Conservation (phyloP, 352 stramenopile species). For the Phytophthora vignae region DNA sequence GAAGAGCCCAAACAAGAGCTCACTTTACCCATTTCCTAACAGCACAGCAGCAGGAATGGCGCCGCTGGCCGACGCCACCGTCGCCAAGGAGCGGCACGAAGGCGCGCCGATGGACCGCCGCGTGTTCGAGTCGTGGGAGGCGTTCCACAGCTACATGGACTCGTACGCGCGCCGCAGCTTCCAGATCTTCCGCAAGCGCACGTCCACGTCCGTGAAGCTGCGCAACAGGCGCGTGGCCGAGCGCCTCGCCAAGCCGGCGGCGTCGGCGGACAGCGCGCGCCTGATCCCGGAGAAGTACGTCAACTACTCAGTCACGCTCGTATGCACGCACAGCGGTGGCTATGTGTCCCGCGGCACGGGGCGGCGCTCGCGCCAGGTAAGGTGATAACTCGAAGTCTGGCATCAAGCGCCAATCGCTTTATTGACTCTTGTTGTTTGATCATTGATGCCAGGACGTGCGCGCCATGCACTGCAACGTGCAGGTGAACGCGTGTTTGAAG, state of each 20-base stretch:
- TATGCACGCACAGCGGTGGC: constrained; percentile 49
- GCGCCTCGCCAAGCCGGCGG: constrained; percentile 13
- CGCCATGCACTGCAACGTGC: constrained; percentile 39
- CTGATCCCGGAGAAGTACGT: constrained; percentile 44
- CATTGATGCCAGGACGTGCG: constrained; percentile 30
- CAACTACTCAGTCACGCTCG: constrained; percentile 49
- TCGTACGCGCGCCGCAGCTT: constrained; percentile 38
- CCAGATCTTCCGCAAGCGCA: constrained; percentile 51
- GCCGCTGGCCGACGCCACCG: neutral
- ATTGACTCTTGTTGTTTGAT: too few relatives aligned
- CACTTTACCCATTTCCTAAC: neutral
- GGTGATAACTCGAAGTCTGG: too few relatives aligned
- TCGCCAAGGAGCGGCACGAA: constrained; percentile 19
- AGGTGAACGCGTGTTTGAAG: constrained; percentile 50
- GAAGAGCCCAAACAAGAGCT: neutral
- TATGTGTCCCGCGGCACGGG: constrained; percentile 43
- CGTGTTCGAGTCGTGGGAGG: constrained; percentile 42
- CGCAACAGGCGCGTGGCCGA: constrained; percentile 40
- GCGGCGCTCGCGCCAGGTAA: constrained; percentile 25
- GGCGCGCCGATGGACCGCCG: constrained; percentile 26
- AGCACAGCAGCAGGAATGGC: neutral
- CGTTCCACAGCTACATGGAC: constrained; percentile 44
- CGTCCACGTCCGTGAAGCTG: constrained; percentile 46
- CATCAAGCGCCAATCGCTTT: too few relatives aligned
- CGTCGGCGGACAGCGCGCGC: constrained; percentile 6